Evolutionary conservation across 2,329 filamentous ascomycete species (phyloP).

Genomic region (Aspergillus tamarii): DNA sequence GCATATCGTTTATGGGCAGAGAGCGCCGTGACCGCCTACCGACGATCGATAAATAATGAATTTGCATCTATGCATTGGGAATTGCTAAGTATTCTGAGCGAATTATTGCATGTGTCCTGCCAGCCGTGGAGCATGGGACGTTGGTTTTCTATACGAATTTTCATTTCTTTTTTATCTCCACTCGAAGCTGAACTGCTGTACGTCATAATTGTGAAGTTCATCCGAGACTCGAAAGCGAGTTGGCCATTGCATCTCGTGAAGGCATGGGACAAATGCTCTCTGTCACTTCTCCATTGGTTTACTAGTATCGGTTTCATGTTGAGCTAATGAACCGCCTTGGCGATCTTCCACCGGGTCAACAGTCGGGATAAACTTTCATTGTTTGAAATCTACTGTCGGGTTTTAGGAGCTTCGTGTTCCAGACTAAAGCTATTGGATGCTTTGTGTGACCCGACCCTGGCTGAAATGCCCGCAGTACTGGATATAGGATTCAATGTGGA

Average conservation of each 20-base stretch:
- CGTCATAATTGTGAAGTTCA: too few species aligned
- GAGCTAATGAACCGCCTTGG: background rate
- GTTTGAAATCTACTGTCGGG: background rate
- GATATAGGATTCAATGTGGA: background rate
- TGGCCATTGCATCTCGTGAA: too few species aligned
- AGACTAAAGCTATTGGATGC: background rate
- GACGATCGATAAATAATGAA: background rate
- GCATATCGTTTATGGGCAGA: slow-evolving; percentile 36
- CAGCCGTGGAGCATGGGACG: background rate
- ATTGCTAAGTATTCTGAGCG: background rate
- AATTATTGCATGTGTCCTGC: background rate
- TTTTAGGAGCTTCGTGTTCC: background rate
- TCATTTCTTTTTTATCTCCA: too few species aligned
- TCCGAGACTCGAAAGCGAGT: too few species aligned
- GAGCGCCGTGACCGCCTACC: slow-evolving; percentile 6
- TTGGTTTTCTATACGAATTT: background rate
- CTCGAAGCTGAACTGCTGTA: too few species aligned
- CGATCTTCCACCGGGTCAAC: background rate
- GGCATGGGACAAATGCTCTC: too few species aligned
- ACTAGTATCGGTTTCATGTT: too few species aligned
- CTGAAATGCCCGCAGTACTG: background rate
- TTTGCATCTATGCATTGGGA: background rate
- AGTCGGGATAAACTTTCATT: background rate
- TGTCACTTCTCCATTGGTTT: too few species aligned
- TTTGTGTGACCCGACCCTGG: background rate